Evolutionary conservation across 179 eudicot species (phyloP), one percentile per base, ranked within the genome.

Genomic region (Beta macrorhiza): DNA sequence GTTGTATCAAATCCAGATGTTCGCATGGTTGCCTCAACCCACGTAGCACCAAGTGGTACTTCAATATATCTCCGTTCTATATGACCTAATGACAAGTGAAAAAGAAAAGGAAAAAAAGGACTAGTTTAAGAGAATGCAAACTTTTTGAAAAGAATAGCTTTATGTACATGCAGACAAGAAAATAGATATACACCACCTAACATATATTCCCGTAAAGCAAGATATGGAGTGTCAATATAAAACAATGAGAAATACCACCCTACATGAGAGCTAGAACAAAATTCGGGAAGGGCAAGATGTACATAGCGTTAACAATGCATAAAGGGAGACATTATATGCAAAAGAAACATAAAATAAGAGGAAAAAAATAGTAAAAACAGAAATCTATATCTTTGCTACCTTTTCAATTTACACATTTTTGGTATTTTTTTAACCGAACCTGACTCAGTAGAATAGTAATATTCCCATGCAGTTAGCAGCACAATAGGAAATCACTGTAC

Each of bases 21-120:
- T 56, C 94, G 92, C 98, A 97, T 91, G 52, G 97, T 94, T 72
- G 92, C 94, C 91, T 97, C 99, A 81, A 89, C 91, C 99, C 98
- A 97, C 20, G 90, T 90, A 76, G 99, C 93, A 25, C 98, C 98
- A 87, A 84, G 84, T 72, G 99, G 99, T 67, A 92, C 98, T 86
- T 91, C 93, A 78, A 97, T 87, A 85, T 83, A 97, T 80, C 87
- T 93, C 82, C 99, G 87, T 88, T 91, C 99, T 78, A 97, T 91
- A 79, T 89, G 93, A 67, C 99, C 99, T 97, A 67, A 75, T 72
- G 78, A 83, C 44, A 71, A 29, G 67, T 56, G n/a, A 63, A 42
- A 72, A 17, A 4, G 14, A 17, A 42, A 59, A 15, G 58, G 1
- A 73, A 11, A 74, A 12, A 22, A 10, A 11, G 12, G 22, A 65